A percentile compares a stretch with the other conserved stretches of the same genome.
Conservation (phyloP, 1,284 basidiomycete genomes). For the Malassezia brasiliensis region DNA sequence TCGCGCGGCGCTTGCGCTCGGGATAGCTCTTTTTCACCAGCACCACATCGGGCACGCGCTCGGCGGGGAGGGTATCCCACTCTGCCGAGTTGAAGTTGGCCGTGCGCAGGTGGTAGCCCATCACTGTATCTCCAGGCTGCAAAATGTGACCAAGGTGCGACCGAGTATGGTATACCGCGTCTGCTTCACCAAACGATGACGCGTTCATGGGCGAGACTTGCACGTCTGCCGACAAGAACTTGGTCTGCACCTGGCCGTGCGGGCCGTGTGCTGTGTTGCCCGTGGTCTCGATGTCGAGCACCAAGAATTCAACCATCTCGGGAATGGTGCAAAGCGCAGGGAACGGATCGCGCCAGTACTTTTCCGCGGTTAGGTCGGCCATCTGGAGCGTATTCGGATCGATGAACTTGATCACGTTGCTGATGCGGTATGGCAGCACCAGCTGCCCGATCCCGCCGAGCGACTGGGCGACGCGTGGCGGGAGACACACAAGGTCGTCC, state of each 20-base stretch:
- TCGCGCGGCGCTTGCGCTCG: constrained; percentile 78
- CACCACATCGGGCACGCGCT: constrained; percentile 77
- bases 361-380: constrained; percentile 67
- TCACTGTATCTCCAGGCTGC: constrained; percentile 84
- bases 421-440: constrained; percentile 77
- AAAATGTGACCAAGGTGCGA: constrained; percentile 91
- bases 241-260: constrained; percentile 25
- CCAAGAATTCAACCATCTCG: constrained; percentile 86
- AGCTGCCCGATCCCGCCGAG: constrained; percentile 80
- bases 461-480: constrained; percentile 66
- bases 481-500: constrained; percentile 88
- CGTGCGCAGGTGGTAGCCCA: constrained; percentile 80
- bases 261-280: constrained; percentile 31
- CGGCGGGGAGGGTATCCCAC: constrained; percentile 60
- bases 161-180: constrained; percentile 87
- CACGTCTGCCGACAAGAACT: constrained; percentile 61
- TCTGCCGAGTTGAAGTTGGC: constrained; percentile 87
- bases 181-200: constrained; percentile 53
- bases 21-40: constrained; percentile 94
- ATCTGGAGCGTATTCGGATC: constrained; percentile 78
- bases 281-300: constrained; percentile 77
- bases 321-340: constrained; percentile 68
- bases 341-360: constrained; percentile 87
- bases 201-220: constrained; percentile 81
- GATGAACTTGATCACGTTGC: constrained; percentile 79